phyloP scores from a whole-genome alignment of 345 rosid species.

The Lagerstroemia speciosa region DNA sequence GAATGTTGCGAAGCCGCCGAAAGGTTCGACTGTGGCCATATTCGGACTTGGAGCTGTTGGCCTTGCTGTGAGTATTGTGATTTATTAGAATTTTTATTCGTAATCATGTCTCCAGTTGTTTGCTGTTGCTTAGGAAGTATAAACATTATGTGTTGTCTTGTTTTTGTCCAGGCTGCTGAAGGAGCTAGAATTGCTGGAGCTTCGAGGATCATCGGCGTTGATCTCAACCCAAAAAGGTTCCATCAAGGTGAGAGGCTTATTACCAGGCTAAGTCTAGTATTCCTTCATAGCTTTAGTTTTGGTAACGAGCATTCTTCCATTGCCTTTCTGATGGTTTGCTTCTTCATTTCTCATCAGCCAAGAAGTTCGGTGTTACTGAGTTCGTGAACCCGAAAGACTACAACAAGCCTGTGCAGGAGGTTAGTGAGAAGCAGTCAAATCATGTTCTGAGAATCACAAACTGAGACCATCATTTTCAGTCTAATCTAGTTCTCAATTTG shows the following conservation, averaged over 20 bases:
- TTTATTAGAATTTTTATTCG: neutral
- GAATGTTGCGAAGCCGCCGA: constrained; percentile 33
- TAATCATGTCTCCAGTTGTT: neutral
- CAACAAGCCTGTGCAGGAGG: constrained; percentile 32
- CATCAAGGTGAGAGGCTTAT: constrained; percentile 17
- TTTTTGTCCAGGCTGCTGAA: constrained; percentile 27
- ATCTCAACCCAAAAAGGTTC: constrained; percentile 24
- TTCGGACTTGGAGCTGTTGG: constrained; percentile 46
- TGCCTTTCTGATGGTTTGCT: neutral
- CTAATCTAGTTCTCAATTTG: neutral
- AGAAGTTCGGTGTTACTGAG: constrained; percentile 33
- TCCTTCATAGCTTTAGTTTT: no score
- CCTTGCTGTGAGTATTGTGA: constrained; percentile 21
- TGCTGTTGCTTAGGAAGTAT: neutral
- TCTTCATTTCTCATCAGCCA: constrained; percentile 16
- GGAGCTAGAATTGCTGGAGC: constrained; percentile 38
- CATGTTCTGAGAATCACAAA: neutral
- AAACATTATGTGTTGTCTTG: no score
- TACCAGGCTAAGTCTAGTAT: no score
- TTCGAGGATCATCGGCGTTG: constrained; percentile 36
- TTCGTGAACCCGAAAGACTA: constrained; percentile 31
- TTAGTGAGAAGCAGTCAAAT: neutral
- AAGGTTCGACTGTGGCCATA: constrained; percentile 27
- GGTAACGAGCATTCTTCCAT: neutral
- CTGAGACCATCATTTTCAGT: neutral